Evolutionary conservation across 768 basidiomycete species (phyloP).

Genomic region (Harrya chromipes): DNA sequence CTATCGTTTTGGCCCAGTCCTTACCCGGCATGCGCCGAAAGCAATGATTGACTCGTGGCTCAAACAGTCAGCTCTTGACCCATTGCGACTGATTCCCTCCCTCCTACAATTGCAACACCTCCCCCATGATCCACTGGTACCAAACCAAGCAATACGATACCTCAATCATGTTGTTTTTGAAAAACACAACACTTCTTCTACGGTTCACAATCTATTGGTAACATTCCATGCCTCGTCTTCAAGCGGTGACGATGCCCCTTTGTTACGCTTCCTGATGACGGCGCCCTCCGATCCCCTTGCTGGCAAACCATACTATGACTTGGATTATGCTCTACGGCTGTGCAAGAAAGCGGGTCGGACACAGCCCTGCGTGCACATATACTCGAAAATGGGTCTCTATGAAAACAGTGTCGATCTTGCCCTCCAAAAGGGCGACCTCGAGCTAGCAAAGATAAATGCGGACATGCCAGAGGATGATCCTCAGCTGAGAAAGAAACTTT

Average conservation of each 20-base stretch:
- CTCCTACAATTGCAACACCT: conserved; percentile 77
- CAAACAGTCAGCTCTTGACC: conserved; percentile 74
- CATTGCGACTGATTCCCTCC: conserved; percentile 84
- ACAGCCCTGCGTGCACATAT: conserved; percentile 93
- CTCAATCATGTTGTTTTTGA: conserved; percentile 83
- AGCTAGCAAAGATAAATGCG: conserved; percentile 92
- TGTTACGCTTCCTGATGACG: conserved; percentile 77
- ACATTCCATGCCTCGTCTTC: conserved; percentile 70
- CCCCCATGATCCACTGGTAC: conserved; percentile 65
- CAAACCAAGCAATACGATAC: conserved; percentile 88
- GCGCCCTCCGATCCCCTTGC: conserved; percentile 82
- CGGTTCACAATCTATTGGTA: conserved; percentile 91
- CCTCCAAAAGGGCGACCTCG: conserved; percentile 89
- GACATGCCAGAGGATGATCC: conserved; percentile 93
- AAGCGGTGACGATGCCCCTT: conserved; percentile 66
- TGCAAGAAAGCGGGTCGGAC: conserved; percentile 81
- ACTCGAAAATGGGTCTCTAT: conserved; percentile 96
- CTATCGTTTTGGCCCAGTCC: conserved; percentile 86
- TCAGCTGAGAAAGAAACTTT: conserved; percentile 84
- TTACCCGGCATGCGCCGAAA: conserved; percentile 83
- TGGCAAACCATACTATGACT: conserved; percentile 88
- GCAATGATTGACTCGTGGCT: conserved; percentile 94
- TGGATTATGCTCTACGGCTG: conserved; percentile 92
- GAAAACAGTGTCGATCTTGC: conserved; percentile 97
- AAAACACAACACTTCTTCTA: conserved; percentile 74